Evolutionary conservation across 176 grass and related monocot genomes (phyloP), one percentile per base, ranked within the genome.

Genomic region (Elaeis guineensis): DNA sequence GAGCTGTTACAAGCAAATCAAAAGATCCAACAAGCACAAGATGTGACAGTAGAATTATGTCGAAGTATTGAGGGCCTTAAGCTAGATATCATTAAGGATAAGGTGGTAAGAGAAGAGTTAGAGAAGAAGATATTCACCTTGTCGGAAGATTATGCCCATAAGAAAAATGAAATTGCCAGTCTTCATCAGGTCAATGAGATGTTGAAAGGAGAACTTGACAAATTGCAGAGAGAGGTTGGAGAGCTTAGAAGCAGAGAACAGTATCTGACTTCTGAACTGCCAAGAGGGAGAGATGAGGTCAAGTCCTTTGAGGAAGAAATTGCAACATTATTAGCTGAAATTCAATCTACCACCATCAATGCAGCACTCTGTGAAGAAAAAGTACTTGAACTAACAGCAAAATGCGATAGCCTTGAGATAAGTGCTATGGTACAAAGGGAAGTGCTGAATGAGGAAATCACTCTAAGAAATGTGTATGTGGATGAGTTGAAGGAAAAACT

Each of bases 391-490:
- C 78, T 92, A 62, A 86, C 82, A 2, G 52, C 73, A 23, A 60
- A 76, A 55, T 98, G 93, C 0, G 87, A 98, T 63, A 89, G 81
- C 59, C 83, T 83, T 58, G 87, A 98, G 67, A 98, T 88, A 61
- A 85, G 82, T 65, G 79, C 78, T 5, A 83, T 89, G 85, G 75
- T 89, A 4, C 84, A 92, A 23, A 92, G 70, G 67, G 79, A 92
- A 71, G 84, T 89, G 14, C 52, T 98, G 70, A 85, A 83, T 57
- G 88, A 92, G 68, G 87, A 98, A 70, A 80, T 92, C 48, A 88
- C 73, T 35, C 55, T 67, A 49, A 78, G 81, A 28, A 91, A 89
- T 71, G 85, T 71, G 25, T 83, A 80, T 2, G 77, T 92, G 50
- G 66, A 86, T 22, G 84, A 72, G 25, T 72, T 98, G 25, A 89